Percentiles rank a stretch among this genome's conserved stretches.
phyloP scores from a whole-genome alignment of 768 basidiomycete genomes.

The Lentinula boryana region DNA sequence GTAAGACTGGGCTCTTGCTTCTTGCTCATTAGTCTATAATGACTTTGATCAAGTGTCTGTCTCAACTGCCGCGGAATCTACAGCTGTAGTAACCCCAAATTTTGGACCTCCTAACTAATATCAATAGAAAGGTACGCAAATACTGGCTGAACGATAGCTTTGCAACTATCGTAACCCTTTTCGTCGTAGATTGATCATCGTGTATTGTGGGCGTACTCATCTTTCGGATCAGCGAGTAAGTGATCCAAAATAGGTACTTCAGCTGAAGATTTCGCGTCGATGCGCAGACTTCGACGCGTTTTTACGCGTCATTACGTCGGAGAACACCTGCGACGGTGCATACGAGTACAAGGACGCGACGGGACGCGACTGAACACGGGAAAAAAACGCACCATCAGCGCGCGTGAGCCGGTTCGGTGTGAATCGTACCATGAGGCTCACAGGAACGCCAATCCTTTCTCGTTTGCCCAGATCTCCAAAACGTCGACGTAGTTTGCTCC shows the following conservation, averaged over 20 bases:
- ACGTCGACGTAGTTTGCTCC: background rate
- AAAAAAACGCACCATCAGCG: background rate
- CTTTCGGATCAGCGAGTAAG: background rate
- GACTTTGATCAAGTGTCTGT: background rate
- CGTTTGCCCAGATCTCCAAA: background rate
- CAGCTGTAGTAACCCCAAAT: too few species aligned
- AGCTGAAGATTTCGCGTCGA: background rate
- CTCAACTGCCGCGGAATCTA: background rate
- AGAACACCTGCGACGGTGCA: background rate
- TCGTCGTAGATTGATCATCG: too few species aligned
- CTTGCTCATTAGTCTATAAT: background rate
- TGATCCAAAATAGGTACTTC: background rate
- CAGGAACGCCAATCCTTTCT: slow-evolving; percentile 2
- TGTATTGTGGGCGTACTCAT: background rate
- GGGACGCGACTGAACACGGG: background rate
- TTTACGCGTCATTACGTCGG: slow-evolving; percentile 4
- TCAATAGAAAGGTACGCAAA: too few species aligned
- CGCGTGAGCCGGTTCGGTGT: slow-evolving; percentile 1
- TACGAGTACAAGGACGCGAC: background rate
- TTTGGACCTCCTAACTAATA: too few species aligned
- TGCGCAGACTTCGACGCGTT: slow-evolving; percentile 1
- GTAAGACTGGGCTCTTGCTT: background rate
- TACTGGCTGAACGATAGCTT: too few species aligned
- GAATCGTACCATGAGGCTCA: slow-evolving; percentile 2
- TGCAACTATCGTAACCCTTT: too few species aligned